Evolutionary conservation across 2,329 filamentous ascomycete species (phyloP), one percentile per base, ranked within the genome.

Genomic region (Reticulascus tulasneorum): DNA sequence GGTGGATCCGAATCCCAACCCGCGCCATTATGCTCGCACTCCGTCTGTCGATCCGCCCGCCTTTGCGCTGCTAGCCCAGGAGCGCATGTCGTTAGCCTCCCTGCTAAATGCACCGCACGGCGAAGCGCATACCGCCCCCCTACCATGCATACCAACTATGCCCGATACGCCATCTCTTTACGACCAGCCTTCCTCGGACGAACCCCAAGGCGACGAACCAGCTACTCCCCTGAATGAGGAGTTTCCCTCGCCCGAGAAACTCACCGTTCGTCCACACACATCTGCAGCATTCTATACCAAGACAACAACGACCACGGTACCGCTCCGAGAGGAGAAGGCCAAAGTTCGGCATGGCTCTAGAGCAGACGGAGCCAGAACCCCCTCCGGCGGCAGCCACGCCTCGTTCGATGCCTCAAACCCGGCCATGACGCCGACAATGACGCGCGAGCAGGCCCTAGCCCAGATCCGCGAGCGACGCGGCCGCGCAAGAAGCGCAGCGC

Each of bases 401-500:
- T 66, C 62, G 9, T 79, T 78, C 47, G 75, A 79, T 53, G 53
- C 64, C 25, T 72, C 61, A 41, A 73, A 79, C 53, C 74, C 75
- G 15, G 77, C 77, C 9, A 56, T 82, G 42, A 80, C 73, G 26
- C 77, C 78, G 6, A 83, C 79, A 24, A 79, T 83, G 75, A 77
- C 77, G 18, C 73, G 86, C 35, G 86, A 88, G 56, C 73, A 88
- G 58, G 85, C 85, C 4, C 71, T 91, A 12, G 82, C 82, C 37
- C 79, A 82, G 55, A 90, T 91, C 47, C 73, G 80, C 35, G 81
- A 86, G 61, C 71, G 86, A 19, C 67, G 86, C 35, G 84, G 83
- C 7, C 68, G 86, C 29, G 83, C 85, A 38, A 73, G 79, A 47
- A 86, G 82, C 55, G 75, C 83, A 38, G 79, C 79, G 5, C 71